Evolutionary conservation across 306 rosid species (phyloP).

Genomic region (Pterocarpus macrocarpus): DNA sequence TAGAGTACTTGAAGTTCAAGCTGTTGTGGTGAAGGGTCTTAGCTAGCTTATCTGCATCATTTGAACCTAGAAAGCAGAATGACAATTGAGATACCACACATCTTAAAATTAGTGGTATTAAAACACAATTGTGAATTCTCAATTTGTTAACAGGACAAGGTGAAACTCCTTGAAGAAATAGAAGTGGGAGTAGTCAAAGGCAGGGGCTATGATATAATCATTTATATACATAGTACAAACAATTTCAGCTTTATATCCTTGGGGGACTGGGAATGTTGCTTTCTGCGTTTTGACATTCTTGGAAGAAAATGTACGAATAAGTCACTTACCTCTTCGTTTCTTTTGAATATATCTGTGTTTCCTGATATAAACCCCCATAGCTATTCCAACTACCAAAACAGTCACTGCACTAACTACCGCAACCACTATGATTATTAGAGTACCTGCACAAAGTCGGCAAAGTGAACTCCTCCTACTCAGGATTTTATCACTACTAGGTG

Average conservation of each 20-base stretch:
- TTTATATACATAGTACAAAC: not conserved
- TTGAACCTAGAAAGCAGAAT: constrained; percentile 58
- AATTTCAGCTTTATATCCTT: constrained; percentile 3
- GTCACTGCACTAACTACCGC: constrained; percentile 64
- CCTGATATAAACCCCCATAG: constrained; percentile 62
- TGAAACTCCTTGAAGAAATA: not conserved
- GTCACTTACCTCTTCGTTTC: constrained; percentile 72
- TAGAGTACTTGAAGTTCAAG: constrained; percentile 82
- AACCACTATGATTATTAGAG: constrained; percentile 51
- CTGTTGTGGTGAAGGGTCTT: constrained; percentile 70
- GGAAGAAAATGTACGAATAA: not conserved
- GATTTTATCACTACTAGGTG: not conserved
- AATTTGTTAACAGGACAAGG: not conserved
- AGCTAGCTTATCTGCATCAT: constrained; percentile 64
- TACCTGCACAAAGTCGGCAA: constrained; percentile 58
- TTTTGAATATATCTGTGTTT: constrained; percentile 68
- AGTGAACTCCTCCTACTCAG: constrained; percentile 3
- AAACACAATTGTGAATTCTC: not conserved
- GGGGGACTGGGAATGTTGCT: not conserved
- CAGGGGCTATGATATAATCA: not conserved
- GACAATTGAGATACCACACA: not conserved
- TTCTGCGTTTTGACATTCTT: constrained; percentile 4
- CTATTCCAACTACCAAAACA: constrained; percentile 61
- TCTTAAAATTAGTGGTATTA: not conserved
- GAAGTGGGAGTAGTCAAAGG: not conserved